A percentile compares a stretch with the other conserved stretches of the same genome.
Conservation (phyloP, 768 basidiomycete species). For the Phaeotremella fagi region DNA sequence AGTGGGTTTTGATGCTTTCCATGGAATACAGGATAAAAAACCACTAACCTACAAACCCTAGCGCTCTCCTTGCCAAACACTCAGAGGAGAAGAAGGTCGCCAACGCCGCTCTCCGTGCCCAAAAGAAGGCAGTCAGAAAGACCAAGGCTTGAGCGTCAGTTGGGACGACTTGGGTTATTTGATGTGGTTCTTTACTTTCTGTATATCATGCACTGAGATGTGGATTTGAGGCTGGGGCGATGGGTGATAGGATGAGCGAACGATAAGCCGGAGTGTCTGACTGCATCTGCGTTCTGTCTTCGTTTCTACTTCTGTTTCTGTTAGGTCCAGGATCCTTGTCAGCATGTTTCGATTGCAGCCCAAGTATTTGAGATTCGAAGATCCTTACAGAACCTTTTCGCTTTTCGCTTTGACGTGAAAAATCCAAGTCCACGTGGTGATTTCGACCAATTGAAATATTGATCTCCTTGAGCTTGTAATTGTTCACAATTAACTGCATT, state of each 20-base stretch:
- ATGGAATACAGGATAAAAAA: background rate
- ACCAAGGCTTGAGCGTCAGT: slow-evolving; percentile 16
- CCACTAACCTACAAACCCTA: slow-evolving; percentile 47
- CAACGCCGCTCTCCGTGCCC: slow-evolving; percentile 60
- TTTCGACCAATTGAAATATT: too few species aligned
- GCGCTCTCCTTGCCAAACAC: slow-evolving; percentile 73
- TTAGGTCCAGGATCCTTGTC: too few species aligned
- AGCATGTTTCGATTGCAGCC: too few species aligned
- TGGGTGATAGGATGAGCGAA: too few species aligned
- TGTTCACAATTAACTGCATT: too few species aligned
- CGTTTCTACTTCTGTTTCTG: too few species aligned
- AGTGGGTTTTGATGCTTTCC: slow-evolving; percentile 53
- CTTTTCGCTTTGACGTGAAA: too few species aligned
- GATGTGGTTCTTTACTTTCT: background rate
- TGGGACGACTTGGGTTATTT: background rate
- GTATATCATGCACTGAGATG: background rate
- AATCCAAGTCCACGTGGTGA: background rate
- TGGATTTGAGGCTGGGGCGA: background rate
- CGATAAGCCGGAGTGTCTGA: too few species aligned
- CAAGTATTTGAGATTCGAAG: too few species aligned
- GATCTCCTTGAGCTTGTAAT: too few species aligned
- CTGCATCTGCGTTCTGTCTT: too few species aligned
- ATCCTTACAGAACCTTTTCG: too few species aligned
- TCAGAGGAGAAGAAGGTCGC: slow-evolving; percentile 89
- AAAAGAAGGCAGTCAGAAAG: slow-evolving; percentile 43